Base-by-base conservation (phyloP, 2,329 filamentous ascomycete genomes). In the Septoria petroselini region DNA sequence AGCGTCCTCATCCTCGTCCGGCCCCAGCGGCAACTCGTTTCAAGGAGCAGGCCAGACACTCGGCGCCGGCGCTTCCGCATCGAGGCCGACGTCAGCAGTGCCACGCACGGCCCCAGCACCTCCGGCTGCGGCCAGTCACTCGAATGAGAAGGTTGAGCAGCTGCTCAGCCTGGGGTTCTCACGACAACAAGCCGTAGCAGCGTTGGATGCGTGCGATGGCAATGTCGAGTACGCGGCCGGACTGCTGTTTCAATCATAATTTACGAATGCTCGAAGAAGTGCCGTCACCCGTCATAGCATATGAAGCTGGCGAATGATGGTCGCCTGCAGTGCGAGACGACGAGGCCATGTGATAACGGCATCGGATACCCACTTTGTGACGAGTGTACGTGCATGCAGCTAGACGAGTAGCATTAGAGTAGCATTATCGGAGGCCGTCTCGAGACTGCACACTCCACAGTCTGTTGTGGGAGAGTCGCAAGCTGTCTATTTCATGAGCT, bases 211-310 rank as follows among this genome's bases (percentile, higher is more conserved):
- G 23, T 87, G 88, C 12, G 83, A 83, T 15, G 91, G 93, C 15
- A 88, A 97, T 63, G 81, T 96, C 6, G 88, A 97, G 55, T 82
- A 84, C 57, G 91, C 91, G n/a, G 91, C 90, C 39, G 84, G 85
- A 41, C 76, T 95, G 55, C 78, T 96, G 44, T 88, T 83, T 30
- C 43, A 52, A 23, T 31, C 43, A 4, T 46, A 33, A 15, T 15
- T 27, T 27, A 27, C 23, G 23, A 27, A 5, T n/a, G n/a, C n/a
- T n/a, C n/a, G n/a, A n/a, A n/a, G n/a, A n/a, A n/a, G n/a, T n/a
- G n/a, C n/a, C n/a, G n/a, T n/a, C n/a, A n/a, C n/a, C n/a, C n/a
- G n/a, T n/a, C n/a, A n/a, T n/a, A n/a, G n/a, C n/a, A 27, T 5
- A 27, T 27, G 9, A 27, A 5, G 23, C 5, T 5, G 23, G 23